Percentiles rank a stretch among this genome's conserved stretches.
These are phyloP conservation scores for Acidiella bohemica DNA, from an alignment of 495 filamentous ascomycete genomes.

Conservation along the genomic window DNA sequence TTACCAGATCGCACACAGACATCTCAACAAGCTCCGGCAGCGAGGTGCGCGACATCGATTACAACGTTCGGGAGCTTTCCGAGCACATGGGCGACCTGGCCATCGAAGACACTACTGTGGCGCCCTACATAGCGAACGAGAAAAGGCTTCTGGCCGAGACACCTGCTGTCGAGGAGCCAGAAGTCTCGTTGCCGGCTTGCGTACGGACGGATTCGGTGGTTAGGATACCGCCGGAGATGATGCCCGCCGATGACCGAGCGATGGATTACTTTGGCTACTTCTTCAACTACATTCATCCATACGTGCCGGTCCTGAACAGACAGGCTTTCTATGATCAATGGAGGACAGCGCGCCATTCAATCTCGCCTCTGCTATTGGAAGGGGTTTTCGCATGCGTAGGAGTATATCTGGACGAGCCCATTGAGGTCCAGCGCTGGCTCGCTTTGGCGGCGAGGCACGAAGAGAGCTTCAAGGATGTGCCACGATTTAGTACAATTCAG, in stretches of 20 bases:
- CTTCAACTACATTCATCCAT: constrained; percentile 86
- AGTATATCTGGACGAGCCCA: constrained; percentile 65
- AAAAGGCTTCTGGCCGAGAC: constrained; percentile 50
- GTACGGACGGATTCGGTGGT: constrained; percentile 57
- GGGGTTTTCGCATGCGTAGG: constrained; percentile 91
- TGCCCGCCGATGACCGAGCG: constrained; percentile 77
- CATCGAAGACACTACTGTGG: constrained; percentile 78
- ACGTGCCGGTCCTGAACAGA: constrained; percentile 86
- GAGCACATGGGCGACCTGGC: constrained; percentile 74
- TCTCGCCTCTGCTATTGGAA: constrained; percentile 86
- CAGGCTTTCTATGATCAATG: constrained; percentile 80
- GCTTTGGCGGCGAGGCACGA: constrained; percentile 85
- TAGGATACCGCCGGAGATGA: constrained; percentile 83
- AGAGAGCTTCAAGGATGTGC: constrained; percentile 91
- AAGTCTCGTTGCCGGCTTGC: constrained; percentile 48
- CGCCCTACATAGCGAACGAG: constrained; percentile 76
- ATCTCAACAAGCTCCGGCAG: constrained; percentile 11
- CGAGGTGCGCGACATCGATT: constrained; percentile 18
- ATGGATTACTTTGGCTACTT: constrained; percentile 84
- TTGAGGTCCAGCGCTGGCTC: constrained; percentile 85
- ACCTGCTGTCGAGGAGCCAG: constrained; percentile 62
- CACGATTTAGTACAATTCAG: constrained; percentile 85
- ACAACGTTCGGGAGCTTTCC: constrained; percentile 35
- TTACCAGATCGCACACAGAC: constrained; percentile 6
- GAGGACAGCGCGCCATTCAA: constrained; percentile 68